phyloP scores from a whole-genome alignment of 192 early-diverging fungal genomes.

The Thamnidium elegans region DNA sequence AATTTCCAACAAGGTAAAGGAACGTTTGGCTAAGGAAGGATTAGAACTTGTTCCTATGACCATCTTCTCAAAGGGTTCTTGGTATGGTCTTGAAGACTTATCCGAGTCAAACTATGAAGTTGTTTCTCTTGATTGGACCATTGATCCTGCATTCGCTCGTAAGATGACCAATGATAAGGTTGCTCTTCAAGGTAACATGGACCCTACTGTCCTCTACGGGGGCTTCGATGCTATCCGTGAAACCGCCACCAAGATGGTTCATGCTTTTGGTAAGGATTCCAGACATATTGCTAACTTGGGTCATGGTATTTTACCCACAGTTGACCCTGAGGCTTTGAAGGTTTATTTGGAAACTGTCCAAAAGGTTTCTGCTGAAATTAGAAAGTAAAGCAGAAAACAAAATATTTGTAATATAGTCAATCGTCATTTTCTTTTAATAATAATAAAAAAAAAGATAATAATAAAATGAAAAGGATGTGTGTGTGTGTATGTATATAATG shows the following conservation, averaged over 20 bases:
- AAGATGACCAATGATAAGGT: constrained; percentile 50
- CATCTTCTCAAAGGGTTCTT: constrained; percentile 90
- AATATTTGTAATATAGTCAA: background rate
- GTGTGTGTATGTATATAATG: too few species aligned
- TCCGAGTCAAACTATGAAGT: constrained; percentile 73
- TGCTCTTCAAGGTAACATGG: constrained; percentile 93
- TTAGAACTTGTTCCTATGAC: constrained; percentile 74
- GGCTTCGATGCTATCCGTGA: constrained; percentile 68
- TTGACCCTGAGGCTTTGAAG: constrained; percentile 67
- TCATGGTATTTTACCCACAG: constrained; percentile 91
- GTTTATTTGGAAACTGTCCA: constrained; percentile 72
- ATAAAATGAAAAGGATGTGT: too few species aligned
- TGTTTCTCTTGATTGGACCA: constrained; percentile 90
- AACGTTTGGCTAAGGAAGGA: constrained; percentile 34
- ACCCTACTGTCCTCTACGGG: constrained; percentile 82
- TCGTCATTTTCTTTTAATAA: too few species aligned
- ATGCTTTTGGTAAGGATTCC: constrained; percentile 65
- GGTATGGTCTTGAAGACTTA: constrained; percentile 80
- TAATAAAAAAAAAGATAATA: too few species aligned
- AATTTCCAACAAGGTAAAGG: constrained; percentile 78
- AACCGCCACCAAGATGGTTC: constrained; percentile 75
- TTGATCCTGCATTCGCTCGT: constrained; percentile 65
- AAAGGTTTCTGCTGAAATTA: constrained; percentile 52
- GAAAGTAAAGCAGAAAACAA: constrained; percentile 16
- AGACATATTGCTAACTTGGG: constrained; percentile 94